Evolutionary conservation across 805 yeast species (phyloP), one percentile per base, ranked within the genome.

Genomic region (Myxozyma neotropica): DNA sequence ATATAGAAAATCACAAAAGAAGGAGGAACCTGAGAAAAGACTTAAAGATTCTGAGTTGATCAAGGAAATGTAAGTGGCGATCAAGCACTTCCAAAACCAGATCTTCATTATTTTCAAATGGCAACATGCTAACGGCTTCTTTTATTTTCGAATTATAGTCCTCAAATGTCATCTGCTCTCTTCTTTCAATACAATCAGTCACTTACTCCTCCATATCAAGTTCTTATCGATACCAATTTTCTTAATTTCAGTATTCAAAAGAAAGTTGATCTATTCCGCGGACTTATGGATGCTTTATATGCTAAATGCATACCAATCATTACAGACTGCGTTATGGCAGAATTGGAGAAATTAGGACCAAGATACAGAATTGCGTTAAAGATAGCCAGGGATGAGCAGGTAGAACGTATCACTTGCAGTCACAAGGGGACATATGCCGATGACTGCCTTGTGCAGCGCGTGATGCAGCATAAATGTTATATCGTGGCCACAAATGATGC

Each of bases 401-500:
- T 94, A 38, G 82, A 89, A 68, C 81, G 97, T 61, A 78, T 94
- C 50, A 89, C 85, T 44, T 94, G 99, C 71, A 79, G 93, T 10
- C 99, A 94, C 71, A 88, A 87, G 68, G 99, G 99, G 31, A 93
- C 97, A 0, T 94, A 94, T 78, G 99, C 99, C 29, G 99, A 94
- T 83, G 99, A 94, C 75, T 94, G 99, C 74, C 73, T 94, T 7
- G 98, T 94, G 17, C 85, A 88, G 72, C 81, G 99, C 68, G 96
- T 94, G 5, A 81, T 93, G 73, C 97, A 93, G 71, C 98, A 94
- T 76, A 94, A 94, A 73, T 94, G 99, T 75, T 94, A 84, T 70
- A 92, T 94, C 57, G 97, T 94, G 38, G 99, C 99, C 50, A 93
- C 98, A 0, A 94, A 93, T 72, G 99, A 94, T 84, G 97, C 96